Base-by-base conservation (phyloP, 2,329 filamentous ascomycete genomes). In the Aaosphaeria arxii region DNA sequence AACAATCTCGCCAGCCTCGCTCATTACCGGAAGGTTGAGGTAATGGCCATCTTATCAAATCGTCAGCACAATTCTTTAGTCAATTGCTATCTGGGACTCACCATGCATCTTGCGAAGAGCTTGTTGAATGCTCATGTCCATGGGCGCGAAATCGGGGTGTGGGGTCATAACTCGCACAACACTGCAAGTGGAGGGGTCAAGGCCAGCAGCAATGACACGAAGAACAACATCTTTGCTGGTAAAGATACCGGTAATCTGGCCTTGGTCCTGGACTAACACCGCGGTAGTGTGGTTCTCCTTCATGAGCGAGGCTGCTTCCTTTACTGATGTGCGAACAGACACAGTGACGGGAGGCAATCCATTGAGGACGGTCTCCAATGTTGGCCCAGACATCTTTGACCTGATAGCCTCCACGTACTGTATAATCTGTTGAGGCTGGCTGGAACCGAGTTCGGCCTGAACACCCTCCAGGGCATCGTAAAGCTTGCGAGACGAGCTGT, bases 161-260 rank as follows among this genome's bases (percentile, higher is more conserved):
- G 94, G 94, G 32, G 94, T 99, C 94, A 99, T 99, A 58, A 99
- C 94, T 61, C 94, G 87, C 56, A 99, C 92, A 52, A 99, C 94
- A 69, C 92, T 97, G 81, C 94, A 99, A 64, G 87, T 97, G 51
- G 85, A 81, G 41, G 94, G 94, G 71, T 99, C 94, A 50, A 99
- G 81, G 13, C 94, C 94, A 43, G 94, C 94, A 46, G 94, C 94
- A 74, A 99, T 99, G 51, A 99, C 94, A 71, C 94, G 90, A 49
- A 99, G 81, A 50, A 99, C 94, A 44, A 99, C 92, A 74, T 99
- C 94, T 77, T 99, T 99, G 78, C 94, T 97, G 50, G 94, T 99
- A 71, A 99, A 99, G 67, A 99, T 99, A 74, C 94, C 94, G 46
- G 94, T 99, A 67, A 99, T 97, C 40, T 91, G 89, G 46, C 92